phyloP scores from a whole-genome alignment of 2,329 filamentous ascomycete genomes.

The Fusarium humuli region DNA sequence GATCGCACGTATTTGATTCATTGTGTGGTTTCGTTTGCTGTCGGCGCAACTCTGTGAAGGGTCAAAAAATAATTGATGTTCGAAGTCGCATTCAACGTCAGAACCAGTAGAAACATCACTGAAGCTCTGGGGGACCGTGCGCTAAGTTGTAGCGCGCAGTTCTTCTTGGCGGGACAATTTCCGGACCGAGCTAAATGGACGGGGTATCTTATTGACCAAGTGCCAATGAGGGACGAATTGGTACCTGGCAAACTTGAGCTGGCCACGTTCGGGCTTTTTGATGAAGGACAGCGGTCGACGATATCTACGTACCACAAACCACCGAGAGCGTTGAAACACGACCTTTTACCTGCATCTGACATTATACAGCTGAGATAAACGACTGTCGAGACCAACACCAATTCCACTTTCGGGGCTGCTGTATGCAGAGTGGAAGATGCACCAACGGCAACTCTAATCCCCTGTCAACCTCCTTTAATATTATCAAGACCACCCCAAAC shows the following conservation, averaged over 20 bases:
- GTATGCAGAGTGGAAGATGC: conserved; percentile 45
- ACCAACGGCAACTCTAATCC: conserved; percentile 42
- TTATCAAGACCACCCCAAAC: conserved; percentile 34
- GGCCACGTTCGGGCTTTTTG: conserved; percentile 41
- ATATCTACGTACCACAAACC: conserved; percentile 34
- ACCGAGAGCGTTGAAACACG: conserved; percentile 12
- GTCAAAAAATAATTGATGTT: conserved; percentile 5
- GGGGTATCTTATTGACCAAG: conserved; percentile 16
- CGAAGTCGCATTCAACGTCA: conserved; percentile 30
- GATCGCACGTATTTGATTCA: conserved; percentile 95
- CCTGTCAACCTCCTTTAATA: conserved; percentile 37
- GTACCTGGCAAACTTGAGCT: conserved; percentile 37
- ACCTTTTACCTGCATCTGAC: conserved; percentile 5
- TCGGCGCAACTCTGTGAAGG: neutral
- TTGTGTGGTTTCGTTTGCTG: conserved; percentile 54
- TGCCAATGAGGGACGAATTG: conserved; percentile 28
- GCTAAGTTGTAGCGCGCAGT: conserved; percentile 27
- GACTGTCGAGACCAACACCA: conserved; percentile 15
- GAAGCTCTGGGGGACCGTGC: conserved; percentile 35
- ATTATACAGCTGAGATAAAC: conserved; percentile 9
- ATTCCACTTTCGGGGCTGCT: conserved; percentile 5
- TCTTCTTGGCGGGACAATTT: conserved; percentile 51
- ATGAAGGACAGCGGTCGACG: conserved; percentile 43
- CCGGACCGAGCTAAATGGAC: conserved; percentile 49
- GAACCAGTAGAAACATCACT: conserved; percentile 25